These are phyloP conservation scores for Akanthomyces lecanii DNA, from an alignment of 2,329 filamentous ascomycete species.

Conservation along the genomic window DNA sequence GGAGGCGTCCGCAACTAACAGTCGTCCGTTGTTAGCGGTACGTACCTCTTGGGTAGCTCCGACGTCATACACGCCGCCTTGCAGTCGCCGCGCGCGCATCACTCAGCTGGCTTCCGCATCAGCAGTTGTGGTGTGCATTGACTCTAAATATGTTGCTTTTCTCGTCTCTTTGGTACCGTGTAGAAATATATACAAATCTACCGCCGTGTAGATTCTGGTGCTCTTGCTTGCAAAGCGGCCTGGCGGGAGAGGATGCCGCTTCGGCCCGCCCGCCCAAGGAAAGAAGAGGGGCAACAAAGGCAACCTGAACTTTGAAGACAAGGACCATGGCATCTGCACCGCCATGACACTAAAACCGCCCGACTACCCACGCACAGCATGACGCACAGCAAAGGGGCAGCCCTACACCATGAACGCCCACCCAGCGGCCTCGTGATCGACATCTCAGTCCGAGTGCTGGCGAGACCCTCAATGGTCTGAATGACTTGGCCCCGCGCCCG, in stretches of 20 bases:
- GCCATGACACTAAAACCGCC: background rate
- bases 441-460: background rate
- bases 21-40: background rate
- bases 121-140: background rate
- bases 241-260: background rate
- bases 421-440: conserved; percentile 6
- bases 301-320: background rate
- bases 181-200: too few relatives aligned
- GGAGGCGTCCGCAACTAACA: too few relatives aligned
- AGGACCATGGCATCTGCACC: background rate
- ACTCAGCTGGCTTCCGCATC: background rate
- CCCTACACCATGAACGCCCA: conserved; percentile 2
- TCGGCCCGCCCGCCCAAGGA: conserved; percentile 8
- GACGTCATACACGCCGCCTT: background rate
- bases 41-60: background rate
- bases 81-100: background rate
- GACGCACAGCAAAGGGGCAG: background rate
- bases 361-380: background rate
- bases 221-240: background rate
- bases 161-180: background rate
- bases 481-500: conserved; percentile 6
- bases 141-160: background rate
- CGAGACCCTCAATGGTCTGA: background rate
- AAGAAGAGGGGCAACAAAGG: conserved; percentile 2
- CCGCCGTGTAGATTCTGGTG: too few relatives aligned